Conservation (phyloP, 352 stramenopile genomes). For the Globisporangium barbulae region DNA sequence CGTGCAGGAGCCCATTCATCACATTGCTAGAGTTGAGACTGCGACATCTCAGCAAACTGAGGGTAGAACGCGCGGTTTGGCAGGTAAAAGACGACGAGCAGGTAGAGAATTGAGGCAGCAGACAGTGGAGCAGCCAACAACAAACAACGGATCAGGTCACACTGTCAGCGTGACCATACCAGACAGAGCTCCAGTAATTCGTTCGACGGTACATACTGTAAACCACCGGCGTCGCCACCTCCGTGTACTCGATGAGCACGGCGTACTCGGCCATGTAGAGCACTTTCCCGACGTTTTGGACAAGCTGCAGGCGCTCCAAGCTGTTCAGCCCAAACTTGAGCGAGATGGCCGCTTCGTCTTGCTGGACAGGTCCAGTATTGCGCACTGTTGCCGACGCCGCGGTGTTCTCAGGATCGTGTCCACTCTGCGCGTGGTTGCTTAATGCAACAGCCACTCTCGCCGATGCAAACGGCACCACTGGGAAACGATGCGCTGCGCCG, state of each 20-base stretch:
- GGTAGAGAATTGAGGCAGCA: background rate
- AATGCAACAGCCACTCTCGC: background rate
- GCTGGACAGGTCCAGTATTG: too few species aligned
- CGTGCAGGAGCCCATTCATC: conserved; percentile 23
- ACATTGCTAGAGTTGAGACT: conserved; percentile 2
- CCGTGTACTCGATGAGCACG: conserved; percentile 21
- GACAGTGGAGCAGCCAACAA: too few species aligned
- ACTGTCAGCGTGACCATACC: background rate
- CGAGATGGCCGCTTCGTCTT: background rate
- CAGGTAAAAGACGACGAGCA: conserved; percentile 10
- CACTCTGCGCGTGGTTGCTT: background rate
- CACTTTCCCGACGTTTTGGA: conserved; percentile 7
- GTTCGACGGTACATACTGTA: conserved; percentile 5
- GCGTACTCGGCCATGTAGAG: conserved; percentile 16
- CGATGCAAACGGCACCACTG: background rate
- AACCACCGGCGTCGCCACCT: conserved; percentile 20
- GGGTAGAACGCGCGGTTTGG: conserved; percentile 15
- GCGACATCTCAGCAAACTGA: background rate
- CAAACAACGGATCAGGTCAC: too few species aligned
- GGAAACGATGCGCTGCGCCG: background rate
- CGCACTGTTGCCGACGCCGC: background rate
- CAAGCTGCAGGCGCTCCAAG: background rate
- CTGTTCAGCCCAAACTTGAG: background rate
- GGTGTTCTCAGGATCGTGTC: too few species aligned
- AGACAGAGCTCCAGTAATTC: background rate